A percentile compares a stretch with the other conserved stretches of the same genome.
These are phyloP conservation scores for Exophiala spinifera DNA, from an alignment of 2,329 filamentous ascomycete genomes.

Conservation along the genomic window DNA sequence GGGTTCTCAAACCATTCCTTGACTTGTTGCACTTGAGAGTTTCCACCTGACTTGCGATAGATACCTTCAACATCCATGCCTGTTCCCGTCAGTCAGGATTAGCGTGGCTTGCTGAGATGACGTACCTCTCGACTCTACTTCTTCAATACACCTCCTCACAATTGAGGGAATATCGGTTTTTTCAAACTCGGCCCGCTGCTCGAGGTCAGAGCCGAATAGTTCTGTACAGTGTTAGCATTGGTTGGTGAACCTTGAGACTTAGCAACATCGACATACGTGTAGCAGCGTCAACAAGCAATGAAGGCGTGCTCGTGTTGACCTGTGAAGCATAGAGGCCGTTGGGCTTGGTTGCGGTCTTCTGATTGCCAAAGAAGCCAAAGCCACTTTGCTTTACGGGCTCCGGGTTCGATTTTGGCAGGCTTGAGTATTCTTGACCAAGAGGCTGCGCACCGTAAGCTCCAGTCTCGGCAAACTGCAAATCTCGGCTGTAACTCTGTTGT, in stretches of 20 bases:
- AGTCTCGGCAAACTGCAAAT: conserved; percentile 59
- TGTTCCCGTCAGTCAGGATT: conserved; percentile 30
- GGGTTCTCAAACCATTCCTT: conserved; percentile 83
- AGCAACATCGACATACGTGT: conserved; percentile 36
- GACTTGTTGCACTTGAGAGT: conserved; percentile 83
- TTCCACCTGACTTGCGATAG: conserved; percentile 94
- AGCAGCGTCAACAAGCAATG: conserved; percentile 37
- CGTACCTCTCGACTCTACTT: conserved; percentile 82
- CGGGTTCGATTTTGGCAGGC: conserved; percentile 30
- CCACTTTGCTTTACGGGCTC: conserved; percentile 54
- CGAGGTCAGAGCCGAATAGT: conserved; percentile 86
- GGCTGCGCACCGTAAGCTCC: conserved; percentile 63
- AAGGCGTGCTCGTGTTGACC: conserved; percentile 44
- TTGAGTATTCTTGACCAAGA: conserved; percentile 34
- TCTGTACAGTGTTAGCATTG: conserved; percentile 35
- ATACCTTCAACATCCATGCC: conserved; percentile 95
- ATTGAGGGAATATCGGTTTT: conserved; percentile 85
- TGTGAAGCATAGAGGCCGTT: conserved; percentile 36
- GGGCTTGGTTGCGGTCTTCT: conserved; percentile 38
- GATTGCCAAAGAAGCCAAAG: conserved; percentile 67
- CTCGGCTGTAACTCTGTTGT: conserved; percentile 43
- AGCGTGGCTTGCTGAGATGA: neutral
- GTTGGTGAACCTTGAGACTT: neutral
- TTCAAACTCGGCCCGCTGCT: conserved; percentile 82
- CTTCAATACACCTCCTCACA: conserved; percentile 89